Base-by-base conservation (phyloP, 1,139 yeast genomes). In the Magnusiomyces clavatus region DNA sequence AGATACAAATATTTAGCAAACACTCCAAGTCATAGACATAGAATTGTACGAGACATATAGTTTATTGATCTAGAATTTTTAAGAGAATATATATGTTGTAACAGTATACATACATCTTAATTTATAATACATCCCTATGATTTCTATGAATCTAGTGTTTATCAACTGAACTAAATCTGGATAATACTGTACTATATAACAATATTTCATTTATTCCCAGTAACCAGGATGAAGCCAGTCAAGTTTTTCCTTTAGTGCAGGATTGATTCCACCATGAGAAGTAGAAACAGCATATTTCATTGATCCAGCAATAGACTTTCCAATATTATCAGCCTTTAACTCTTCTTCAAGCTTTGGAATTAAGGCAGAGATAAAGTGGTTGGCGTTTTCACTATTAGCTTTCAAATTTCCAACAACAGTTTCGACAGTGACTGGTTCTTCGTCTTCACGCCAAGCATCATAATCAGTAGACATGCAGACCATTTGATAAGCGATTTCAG, bases 381-480 rank as follows among this genome's bases (percentile, higher is more conserved):
- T 84, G 12, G 98, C 98, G 65, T 90, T 90, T 47, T 81, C 83
- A 49, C 88, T 77, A 71, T 92, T 92, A 59, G 96, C 95, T 65
- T 80, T 80, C 67, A 92, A 77, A 68, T 92, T 88, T 51, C 95
- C 88, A 51, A 92, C 90, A 46, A 92, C 97, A 6, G 95, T 86
- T 70, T 90, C 97, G 16, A 94, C 97, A 12, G 97, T 90, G 47
- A 92, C 98, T 2, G 97, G 94, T 62, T 90, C 97, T 65, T 83
- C 97, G 54, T 79, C 81, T 62, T 86, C 96, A 65, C 89, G 86
- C 98, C 98, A 92, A 20, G 98, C 95, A 67, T 92, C 98, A 69
- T 94, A 92, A 69, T 94, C 98, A 16, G 98, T 92, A 1, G 96
- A 85, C 98, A 92, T 94, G 72, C 99, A 92, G 58, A 92, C 80